phyloP scores from a whole-genome alignment of 1,284 basidiomycete species.

The Sanghuangporus sanghuang region DNA sequence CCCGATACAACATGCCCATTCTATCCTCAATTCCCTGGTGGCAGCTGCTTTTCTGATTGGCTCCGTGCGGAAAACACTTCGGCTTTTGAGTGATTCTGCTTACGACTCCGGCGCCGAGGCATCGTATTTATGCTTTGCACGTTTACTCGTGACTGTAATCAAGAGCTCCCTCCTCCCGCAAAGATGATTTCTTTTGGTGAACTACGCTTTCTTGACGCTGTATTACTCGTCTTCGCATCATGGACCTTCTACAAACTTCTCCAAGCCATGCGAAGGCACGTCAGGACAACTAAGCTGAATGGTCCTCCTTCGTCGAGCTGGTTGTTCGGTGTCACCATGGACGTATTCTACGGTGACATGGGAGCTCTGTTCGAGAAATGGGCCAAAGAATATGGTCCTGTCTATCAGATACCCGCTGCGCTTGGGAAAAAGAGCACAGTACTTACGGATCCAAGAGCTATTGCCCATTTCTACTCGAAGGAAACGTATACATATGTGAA shows the following conservation, averaged over 20 bases:
- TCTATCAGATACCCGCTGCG: slow-evolving; percentile 35
- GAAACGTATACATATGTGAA: slow-evolving; percentile 47
- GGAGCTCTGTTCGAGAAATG: slow-evolving; percentile 28
- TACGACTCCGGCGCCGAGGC: neutral
- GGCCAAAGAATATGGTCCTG: slow-evolving; percentile 43
- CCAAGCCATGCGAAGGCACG: slow-evolving; percentile 4
- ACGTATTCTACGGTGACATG: slow-evolving; percentile 14
- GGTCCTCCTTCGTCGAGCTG: slow-evolving; percentile 27
- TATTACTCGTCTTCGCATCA: neutral
- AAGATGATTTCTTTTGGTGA: neutral
- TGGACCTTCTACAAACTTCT: slow-evolving; percentile 6
- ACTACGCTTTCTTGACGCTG: neutral
- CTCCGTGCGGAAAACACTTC: neutral
- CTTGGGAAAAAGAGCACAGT: slow-evolving; percentile 39
- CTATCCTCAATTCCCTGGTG: neutral
- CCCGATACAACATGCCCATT: neutral
- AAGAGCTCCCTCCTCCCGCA: neutral
- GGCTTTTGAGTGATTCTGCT: neutral
- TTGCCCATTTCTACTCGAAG: slow-evolving; percentile 44
- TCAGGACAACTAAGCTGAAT: slow-evolving; percentile 27
- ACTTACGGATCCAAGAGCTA: slow-evolving; percentile 50
- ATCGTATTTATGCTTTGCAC: neutral
- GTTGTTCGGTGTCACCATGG: slow-evolving; percentile 16
- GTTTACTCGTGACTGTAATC: neutral
- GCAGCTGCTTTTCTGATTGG: neutral